Evolutionary conservation across 495 filamentous ascomycete species (phyloP).

Genomic region (Xylaria intraflava): DNA sequence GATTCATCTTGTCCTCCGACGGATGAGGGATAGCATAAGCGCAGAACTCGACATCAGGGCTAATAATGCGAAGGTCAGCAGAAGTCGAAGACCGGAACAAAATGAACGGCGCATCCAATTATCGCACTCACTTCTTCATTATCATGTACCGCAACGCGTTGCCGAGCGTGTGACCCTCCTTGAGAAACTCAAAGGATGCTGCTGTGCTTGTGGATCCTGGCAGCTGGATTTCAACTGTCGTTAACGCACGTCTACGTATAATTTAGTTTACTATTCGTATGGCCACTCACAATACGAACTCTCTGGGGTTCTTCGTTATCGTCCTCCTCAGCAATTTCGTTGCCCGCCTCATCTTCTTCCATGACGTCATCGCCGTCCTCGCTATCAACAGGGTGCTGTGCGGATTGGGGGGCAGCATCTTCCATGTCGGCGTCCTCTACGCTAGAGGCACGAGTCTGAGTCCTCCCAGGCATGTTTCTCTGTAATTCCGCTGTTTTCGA

Average conservation of each 20-base stretch:
- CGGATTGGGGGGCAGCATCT: constrained; percentile 34
- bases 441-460: constrained; percentile 21
- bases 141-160: constrained; percentile 92
- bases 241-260: constrained; percentile 4
- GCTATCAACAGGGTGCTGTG: constrained; percentile 15
- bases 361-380: constrained; percentile 36
- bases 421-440: constrained; percentile 47
- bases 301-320: constrained; percentile 46
- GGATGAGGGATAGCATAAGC: constrained; percentile 97
- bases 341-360: constrained; percentile 36
- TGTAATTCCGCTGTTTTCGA: neutral
- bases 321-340: constrained; percentile 24
- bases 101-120: neutral
- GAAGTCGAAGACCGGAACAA: neutral
- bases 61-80: constrained; percentile 27
- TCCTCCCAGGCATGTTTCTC: constrained; percentile 27
- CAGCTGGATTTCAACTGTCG: constrained; percentile 40
- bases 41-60: constrained; percentile 93
- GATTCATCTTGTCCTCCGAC: constrained; percentile 90
- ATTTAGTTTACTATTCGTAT: neutral
- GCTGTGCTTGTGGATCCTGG: constrained; percentile 65
- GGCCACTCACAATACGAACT: constrained; percentile 49
- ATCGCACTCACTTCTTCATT: constrained; percentile 82
- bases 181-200: constrained; percentile 73
- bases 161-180: constrained; percentile 91